These are phyloP conservation scores for Hypoxylon crocopeplum DNA, from an alignment of 495 filamentous ascomycete genomes.

Conservation along the genomic window DNA sequence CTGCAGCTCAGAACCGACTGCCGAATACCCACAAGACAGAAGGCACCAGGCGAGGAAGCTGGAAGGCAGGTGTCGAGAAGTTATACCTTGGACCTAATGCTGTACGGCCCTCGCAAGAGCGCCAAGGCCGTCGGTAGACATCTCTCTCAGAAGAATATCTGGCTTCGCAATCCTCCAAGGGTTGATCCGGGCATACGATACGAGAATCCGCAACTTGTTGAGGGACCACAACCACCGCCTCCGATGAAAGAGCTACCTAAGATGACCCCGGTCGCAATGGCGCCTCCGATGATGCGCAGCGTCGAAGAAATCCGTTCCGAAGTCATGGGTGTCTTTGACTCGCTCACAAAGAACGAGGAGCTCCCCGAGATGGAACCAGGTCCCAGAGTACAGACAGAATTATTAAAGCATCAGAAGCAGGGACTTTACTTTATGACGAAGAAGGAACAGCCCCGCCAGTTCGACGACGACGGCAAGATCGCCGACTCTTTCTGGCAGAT, in stretches of 20 bases:
- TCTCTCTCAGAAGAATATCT: slow-evolving; percentile 68
- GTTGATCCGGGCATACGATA: slow-evolving; percentile 70
- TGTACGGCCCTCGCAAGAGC: slow-evolving; percentile 79
- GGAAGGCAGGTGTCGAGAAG: slow-evolving; percentile 58
- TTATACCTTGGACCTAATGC: slow-evolving; percentile 69
- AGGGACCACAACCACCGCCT: slow-evolving; percentile 51
- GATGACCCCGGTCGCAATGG: slow-evolving; percentile 13
- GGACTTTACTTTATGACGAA: slow-evolving; percentile 85
- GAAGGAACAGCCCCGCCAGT: slow-evolving; percentile 67
- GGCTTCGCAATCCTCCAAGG: slow-evolving; percentile 66
- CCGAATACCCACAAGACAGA: slow-evolving; percentile 67
- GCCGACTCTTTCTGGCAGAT: slow-evolving; percentile 79
- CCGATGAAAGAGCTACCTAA: slow-evolving; percentile 27
- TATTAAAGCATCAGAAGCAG: slow-evolving; percentile 91
- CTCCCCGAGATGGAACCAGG: slow-evolving; percentile 77
- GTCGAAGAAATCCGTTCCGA: slow-evolving; percentile 85
- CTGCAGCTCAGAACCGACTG: slow-evolving; percentile 69
- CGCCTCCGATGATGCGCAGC: slow-evolving; percentile 60
- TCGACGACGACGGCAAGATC: slow-evolving; percentile 49
- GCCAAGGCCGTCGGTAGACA: slow-evolving; percentile 67
- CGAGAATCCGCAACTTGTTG: slow-evolving; percentile 65
- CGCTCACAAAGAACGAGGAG: slow-evolving; percentile 73
- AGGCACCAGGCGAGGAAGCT: slow-evolving; percentile 57
- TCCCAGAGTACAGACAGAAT: slow-evolving; percentile 64
- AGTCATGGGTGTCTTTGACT: slow-evolving; percentile 87